phyloP scores from a whole-genome alignment of 495 filamentous ascomycete species.

The Neurospora terricola region DNA sequence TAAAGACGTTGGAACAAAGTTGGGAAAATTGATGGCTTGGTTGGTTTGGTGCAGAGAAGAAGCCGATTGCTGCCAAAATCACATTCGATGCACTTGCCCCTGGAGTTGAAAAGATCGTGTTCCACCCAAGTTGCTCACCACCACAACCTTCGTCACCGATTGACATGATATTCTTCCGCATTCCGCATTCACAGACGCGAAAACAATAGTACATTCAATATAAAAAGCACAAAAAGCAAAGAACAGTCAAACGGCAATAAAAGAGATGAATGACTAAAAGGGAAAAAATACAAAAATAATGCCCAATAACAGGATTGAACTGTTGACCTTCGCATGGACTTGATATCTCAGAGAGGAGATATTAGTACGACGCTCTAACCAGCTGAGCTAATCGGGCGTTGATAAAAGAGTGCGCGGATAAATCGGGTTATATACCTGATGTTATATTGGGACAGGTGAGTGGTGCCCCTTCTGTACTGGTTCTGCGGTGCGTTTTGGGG shows the following conservation, averaged over 20 bases:
- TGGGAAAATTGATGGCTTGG: no score
- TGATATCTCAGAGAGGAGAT: not conserved
- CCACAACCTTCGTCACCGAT: not conserved
- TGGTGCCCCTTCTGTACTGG: not conserved
- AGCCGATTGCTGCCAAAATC: no score
- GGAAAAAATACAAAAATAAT: not conserved
- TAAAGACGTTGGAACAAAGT: no score
- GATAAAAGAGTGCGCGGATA: rapidly evolving
- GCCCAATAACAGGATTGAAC: not conserved
- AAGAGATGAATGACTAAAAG: not conserved
- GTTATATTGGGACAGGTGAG: no score
- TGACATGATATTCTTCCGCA: not conserved
- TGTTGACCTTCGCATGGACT: not conserved
- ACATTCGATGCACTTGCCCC: no score
- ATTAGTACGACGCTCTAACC: not conserved
- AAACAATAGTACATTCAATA: not conserved
- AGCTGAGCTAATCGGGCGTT: not conserved
- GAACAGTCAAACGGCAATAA: not conserved
- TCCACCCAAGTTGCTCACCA: not conserved
- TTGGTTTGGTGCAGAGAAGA: no score
- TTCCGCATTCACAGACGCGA: not conserved
- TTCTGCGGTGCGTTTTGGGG: not conserved
- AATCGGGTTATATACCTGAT: not conserved
- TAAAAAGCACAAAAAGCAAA: not conserved
- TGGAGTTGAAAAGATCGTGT: not conserved